phyloP scores from a whole-genome alignment of 169 alveolate genomes.

The Theileria equi region DNA sequence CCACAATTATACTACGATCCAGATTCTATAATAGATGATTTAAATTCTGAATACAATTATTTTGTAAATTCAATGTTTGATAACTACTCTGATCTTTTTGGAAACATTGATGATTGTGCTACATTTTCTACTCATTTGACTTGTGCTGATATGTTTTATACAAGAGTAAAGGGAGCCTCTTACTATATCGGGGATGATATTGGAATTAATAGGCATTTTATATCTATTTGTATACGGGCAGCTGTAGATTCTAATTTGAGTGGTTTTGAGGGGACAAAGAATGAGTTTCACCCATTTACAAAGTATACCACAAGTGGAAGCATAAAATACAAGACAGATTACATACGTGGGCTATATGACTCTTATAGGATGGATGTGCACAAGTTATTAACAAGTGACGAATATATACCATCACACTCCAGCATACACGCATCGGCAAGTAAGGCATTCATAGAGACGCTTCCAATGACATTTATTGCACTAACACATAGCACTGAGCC shows the following conservation, averaged over 20 bases:
- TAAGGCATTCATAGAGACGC: slow-evolving; percentile 40
- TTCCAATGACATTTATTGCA: slow-evolving; percentile 34
- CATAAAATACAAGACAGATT: slow-evolving; percentile 17
- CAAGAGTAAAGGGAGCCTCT: too few relatives aligned
- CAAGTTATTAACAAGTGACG: too few relatives aligned
- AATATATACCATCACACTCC: too few relatives aligned
- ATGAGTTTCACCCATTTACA: slow-evolving; percentile 23
- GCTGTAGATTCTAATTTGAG: slow-evolving; percentile 34
- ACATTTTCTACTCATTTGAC: slow-evolving; percentile 25
- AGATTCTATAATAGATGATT: slow-evolving; percentile 24
- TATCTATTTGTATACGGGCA: slow-evolving; percentile 25
- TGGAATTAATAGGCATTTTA: slow-evolving; percentile 6
- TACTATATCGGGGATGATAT: not conserved
- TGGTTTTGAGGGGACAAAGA: not conserved
- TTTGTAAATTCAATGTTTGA: slow-evolving; percentile 34
- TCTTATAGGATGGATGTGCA: slow-evolving; percentile 10
- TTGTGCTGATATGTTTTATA: slow-evolving; percentile 18
- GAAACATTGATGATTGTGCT: slow-evolving; percentile 51
- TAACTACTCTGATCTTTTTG: slow-evolving; percentile 35
- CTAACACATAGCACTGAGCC: not conserved
- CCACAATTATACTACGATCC: slow-evolving; percentile 43
- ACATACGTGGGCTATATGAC: slow-evolving; percentile 33
- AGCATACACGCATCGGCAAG: too few relatives aligned
- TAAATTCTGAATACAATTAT: slow-evolving; percentile 19
- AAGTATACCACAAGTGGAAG: slow-evolving; percentile 18